phyloP scores from a whole-genome alignment of 768 basidiomycete genomes.

The Austroboletus eburneus region DNA sequence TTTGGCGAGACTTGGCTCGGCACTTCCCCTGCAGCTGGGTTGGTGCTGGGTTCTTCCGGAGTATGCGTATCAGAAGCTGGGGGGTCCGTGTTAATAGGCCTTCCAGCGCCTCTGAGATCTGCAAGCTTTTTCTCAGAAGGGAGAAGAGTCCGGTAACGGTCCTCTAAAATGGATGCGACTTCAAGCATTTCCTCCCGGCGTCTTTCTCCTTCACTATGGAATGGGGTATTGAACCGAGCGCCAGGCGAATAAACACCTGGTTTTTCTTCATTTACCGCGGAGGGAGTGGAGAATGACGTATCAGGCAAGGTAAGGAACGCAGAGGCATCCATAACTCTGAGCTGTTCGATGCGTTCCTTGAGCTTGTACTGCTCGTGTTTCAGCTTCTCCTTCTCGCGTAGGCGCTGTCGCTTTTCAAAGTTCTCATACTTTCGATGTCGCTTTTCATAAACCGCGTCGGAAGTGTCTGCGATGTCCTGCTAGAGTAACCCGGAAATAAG shows the following conservation, averaged over 20 bases:
- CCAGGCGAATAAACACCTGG: constrained; percentile 31
- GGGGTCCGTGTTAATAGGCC: constrained; percentile 10
- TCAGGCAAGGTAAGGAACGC: constrained; percentile 65
- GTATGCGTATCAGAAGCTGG: constrained; percentile 14
- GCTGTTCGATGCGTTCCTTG: constrained; percentile 82
- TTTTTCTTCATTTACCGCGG: constrained; percentile 21
- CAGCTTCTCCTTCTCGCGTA: constrained; percentile 88
- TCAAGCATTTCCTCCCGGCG: constrained; percentile 72
- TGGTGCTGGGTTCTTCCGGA: constrained; percentile 13
- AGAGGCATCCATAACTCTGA: constrained; percentile 65
- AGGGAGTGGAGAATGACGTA: constrained; percentile 46
- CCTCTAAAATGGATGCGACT: constrained; percentile 60
- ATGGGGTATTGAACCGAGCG: constrained; percentile 32
- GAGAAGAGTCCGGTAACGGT: constrained; percentile 70
- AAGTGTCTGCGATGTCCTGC: constrained; percentile 61
- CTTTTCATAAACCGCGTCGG: constrained; percentile 76
- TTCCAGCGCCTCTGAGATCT: constrained; percentile 26
- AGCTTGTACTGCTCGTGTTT: constrained; percentile 91
- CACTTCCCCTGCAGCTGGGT: constrained; percentile 6
- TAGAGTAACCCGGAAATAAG: constrained; percentile 2
- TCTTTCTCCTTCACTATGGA: constrained; percentile 64
- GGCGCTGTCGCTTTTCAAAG: constrained; percentile 79
- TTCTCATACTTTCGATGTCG: constrained; percentile 84
- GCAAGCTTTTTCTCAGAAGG: constrained; percentile 55
- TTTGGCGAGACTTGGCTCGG: constrained; percentile 13